Conservation (phyloP, 352 stramenopile species). For the Pythium aquatile region DNA sequence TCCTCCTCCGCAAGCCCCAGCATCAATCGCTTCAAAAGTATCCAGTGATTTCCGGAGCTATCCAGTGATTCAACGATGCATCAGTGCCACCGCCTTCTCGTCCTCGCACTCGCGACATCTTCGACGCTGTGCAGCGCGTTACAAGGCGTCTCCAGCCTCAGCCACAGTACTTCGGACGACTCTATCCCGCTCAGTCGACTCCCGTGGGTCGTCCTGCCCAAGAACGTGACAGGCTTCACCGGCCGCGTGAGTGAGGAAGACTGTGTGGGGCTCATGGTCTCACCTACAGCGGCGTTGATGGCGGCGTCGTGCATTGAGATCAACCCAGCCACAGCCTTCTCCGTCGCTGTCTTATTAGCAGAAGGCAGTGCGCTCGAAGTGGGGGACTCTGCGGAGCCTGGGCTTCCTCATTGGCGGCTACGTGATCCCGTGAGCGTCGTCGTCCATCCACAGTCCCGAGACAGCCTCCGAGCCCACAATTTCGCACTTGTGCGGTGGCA, state of each 20-base stretch:
- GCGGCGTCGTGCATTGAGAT: slow-evolving; percentile 16
- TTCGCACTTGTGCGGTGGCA: slow-evolving; percentile 20
- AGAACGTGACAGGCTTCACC: background rate
- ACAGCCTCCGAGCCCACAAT: slow-evolving; percentile 1
- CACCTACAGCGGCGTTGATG: slow-evolving; percentile 15
- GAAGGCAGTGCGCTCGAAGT: slow-evolving; percentile 8
- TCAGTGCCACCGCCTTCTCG: background rate
- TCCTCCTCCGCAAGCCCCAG: background rate
- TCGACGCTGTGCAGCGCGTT: background rate
- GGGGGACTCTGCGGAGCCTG: background rate
- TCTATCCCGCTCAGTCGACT: background rate
- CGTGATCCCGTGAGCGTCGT: background rate
- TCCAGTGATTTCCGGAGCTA: background rate
- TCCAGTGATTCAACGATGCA: background rate
- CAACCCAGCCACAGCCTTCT: background rate
- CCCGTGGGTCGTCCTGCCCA: slow-evolving; percentile 22
- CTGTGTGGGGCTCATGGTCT: slow-evolving; percentile 22
- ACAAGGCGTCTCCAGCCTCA: background rate
- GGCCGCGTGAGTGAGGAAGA: background rate
- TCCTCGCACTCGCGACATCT: background rate
- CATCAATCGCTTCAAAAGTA: background rate
- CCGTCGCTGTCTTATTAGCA: slow-evolving; percentile 1
- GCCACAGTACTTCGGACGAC: background rate
- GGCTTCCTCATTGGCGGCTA: slow-evolving; percentile 5
- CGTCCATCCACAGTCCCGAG: slow-evolving; percentile 17